Percentiles rank a stretch among this genome's conserved stretches.
These are phyloP conservation scores for Erucastrum elatum DNA, from an alignment of 345 rosid genomes.

Conservation along the genomic window DNA sequence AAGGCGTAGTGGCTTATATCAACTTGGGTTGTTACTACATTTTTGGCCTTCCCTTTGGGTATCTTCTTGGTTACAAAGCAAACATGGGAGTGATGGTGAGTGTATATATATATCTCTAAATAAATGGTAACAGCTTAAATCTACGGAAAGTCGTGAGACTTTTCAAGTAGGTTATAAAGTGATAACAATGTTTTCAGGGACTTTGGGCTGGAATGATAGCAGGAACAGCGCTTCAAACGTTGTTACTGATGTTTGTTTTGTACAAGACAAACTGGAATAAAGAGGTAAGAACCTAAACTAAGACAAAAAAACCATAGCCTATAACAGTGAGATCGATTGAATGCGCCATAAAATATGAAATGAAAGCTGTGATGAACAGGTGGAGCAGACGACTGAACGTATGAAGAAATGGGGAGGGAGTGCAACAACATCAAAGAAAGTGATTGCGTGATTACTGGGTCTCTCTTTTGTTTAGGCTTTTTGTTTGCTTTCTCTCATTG, in stretches of 20 bases:
- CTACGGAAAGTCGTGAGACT: background rate
- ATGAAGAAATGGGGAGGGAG: background rate
- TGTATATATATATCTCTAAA: background rate
- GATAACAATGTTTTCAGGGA: conserved; percentile 46
- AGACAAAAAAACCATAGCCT: background rate
- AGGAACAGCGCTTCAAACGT: conserved; percentile 71
- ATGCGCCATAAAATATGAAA: background rate
- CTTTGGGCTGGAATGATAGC: conserved; percentile 83
- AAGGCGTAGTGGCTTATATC: conserved; percentile 73
- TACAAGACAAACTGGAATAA: conserved; percentile 76
- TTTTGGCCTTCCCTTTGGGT: conserved; percentile 79
- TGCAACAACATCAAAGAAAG: background rate
- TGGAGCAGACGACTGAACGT: background rate
- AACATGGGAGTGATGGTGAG: conserved; percentile 65
- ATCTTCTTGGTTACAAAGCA: conserved; percentile 64
- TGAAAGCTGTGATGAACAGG: background rate
- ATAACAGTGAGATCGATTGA: background rate
- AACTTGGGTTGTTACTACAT: conserved; percentile 71
- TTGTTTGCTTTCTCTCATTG: background rate
- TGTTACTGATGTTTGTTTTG: conserved; percentile 53
- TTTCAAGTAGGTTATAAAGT: background rate
- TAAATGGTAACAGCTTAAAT: background rate
- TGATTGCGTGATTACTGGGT: background rate
- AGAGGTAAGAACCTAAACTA: conserved; percentile 52
- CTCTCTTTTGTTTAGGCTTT: background rate